These are phyloP conservation scores for Striga asiatica DNA, from an alignment of 257 asterid genomes.

Conservation along the genomic window DNA sequence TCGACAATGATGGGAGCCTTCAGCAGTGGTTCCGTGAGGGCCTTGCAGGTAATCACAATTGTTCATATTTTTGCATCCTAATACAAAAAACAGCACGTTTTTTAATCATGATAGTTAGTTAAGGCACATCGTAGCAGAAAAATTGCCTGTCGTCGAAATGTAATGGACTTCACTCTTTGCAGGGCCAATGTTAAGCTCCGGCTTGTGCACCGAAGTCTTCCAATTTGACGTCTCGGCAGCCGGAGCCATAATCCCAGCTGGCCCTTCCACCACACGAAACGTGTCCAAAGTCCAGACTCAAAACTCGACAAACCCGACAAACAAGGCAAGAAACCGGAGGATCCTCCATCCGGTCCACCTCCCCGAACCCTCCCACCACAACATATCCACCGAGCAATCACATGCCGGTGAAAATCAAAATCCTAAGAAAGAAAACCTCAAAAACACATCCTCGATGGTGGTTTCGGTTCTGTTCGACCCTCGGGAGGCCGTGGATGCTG, in stretches of 20 bases:
- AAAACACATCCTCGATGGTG: conserved; percentile 67
- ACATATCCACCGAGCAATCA: conserved; percentile 48
- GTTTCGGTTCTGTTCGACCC: conserved; percentile 96
- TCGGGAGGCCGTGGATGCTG: conserved; percentile 66
- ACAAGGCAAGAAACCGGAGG: conserved; percentile 57
- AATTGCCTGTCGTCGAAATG: no score
- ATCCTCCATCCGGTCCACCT: conserved; percentile 52
- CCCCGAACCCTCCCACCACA: conserved; percentile 41
- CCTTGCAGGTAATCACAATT: neutral
- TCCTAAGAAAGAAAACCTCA: conserved; percentile 38
- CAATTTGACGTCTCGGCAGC: conserved; percentile 79
- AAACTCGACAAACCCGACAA: conserved; percentile 39
- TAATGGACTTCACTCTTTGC: conserved; percentile 5
- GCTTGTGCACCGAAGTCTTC: conserved; percentile 95
- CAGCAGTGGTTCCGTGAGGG: neutral
- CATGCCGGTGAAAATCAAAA: conserved; percentile 21
- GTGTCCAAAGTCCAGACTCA: conserved; percentile 30
- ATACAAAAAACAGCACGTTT: no score
- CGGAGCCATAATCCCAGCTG: conserved; percentile 70
- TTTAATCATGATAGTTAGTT: no score
- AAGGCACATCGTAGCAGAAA: neutral
- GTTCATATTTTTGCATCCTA: no score
- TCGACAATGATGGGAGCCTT: conserved; percentile 11
- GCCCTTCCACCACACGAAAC: conserved; percentile 39
- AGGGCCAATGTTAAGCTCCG: conserved; percentile 93